Evolutionary conservation across 352 stramenopile genomes (phyloP), one percentile per base, ranked within the genome.

Genomic region (Achlya hypogyna): DNA sequence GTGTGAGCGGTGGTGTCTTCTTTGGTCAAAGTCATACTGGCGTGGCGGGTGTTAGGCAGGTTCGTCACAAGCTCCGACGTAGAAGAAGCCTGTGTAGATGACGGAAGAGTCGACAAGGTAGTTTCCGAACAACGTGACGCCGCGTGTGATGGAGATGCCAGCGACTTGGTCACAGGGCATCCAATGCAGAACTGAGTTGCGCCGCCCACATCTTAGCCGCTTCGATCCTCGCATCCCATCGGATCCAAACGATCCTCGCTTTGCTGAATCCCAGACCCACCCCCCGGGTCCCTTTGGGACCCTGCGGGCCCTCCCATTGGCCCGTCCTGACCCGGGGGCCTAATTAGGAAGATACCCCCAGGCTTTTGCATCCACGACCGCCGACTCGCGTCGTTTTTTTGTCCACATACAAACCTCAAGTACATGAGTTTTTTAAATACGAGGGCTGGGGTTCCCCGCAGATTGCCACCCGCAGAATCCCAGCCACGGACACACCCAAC

Each of bases 11-110:
- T 86, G 78, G 70, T 91, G 80, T 90, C 82, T 35, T 22, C 22
- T 42, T 31, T 35, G 47, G 22, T 29, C 18, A n/a, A 52, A 65
- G 45, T 72, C 58, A 34, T 72, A 65, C 28, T 63, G 51, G 45
- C 70, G 52, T 47, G 71, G 59, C 51, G 20, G 63, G 59, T 91
- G 80, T 91, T 93, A 93, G 42, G 85, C 85, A 70, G 85, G 85
- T 74, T 91, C 84, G 81, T 93, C 85, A 74, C 85, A 93, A 79
- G 85, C 85, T 81, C 85, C 83, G 79, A 89, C 89, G 82, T 92
- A 91, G 70, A 93, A 93, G 75, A 93, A 91, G 74, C 85, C 85
- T 73, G 85, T 93, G 80, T 92, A 93, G 73, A 93, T 91, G 71
- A 75, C 82, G 69, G 82, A 88, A 60, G 78, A 78, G 78, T 93